phyloP scores from a whole-genome alignment of 371 early-diverging fungal species.

The Mucor indicus region DNA sequence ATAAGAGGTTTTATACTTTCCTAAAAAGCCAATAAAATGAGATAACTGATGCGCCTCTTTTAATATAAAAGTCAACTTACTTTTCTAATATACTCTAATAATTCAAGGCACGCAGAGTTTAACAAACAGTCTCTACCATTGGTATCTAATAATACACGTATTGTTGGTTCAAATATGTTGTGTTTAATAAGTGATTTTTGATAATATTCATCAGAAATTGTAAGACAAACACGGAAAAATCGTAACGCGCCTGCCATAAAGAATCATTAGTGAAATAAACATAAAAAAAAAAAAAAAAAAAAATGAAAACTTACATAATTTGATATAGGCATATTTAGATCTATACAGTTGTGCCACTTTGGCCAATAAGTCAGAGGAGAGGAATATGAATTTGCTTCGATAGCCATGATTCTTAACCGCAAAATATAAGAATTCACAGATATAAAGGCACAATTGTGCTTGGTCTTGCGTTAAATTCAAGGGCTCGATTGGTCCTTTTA shows the following conservation, averaged over 20 bases:
- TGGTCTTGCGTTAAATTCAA: constrained; percentile 26
- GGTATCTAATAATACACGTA: constrained; percentile 63
- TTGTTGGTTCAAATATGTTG: constrained; percentile 66
- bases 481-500: constrained; percentile 35
- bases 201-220: constrained; percentile 77
- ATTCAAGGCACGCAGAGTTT: constrained; percentile 85
- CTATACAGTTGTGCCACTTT: constrained; percentile 66
- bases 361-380: constrained; percentile 56
- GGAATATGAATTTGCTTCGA: constrained; percentile 74
- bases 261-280: neutral
- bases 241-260: constrained; percentile 66
- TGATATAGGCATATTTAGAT: constrained; percentile 66
- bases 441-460: constrained; percentile 47
- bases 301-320: constrained; percentile 51
- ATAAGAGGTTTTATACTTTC: constrained; percentile 71
- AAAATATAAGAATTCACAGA: constrained; percentile 76
- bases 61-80: constrained; percentile 26
- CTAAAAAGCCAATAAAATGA: constrained; percentile 23
- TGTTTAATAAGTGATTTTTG: constrained; percentile 62
- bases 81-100: constrained; percentile 77
- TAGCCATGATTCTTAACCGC: constrained; percentile 59
- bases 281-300: neutral
- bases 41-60: too few relatives aligned
- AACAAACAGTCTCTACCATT: constrained; percentile 73
- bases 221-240: constrained; percentile 74